A percentile compares a stretch with the other conserved stretches of the same genome.
Evolutionary conservation across 139 green algal genomes (phyloP).

Genomic region (Micractinium conductrix): DNA sequence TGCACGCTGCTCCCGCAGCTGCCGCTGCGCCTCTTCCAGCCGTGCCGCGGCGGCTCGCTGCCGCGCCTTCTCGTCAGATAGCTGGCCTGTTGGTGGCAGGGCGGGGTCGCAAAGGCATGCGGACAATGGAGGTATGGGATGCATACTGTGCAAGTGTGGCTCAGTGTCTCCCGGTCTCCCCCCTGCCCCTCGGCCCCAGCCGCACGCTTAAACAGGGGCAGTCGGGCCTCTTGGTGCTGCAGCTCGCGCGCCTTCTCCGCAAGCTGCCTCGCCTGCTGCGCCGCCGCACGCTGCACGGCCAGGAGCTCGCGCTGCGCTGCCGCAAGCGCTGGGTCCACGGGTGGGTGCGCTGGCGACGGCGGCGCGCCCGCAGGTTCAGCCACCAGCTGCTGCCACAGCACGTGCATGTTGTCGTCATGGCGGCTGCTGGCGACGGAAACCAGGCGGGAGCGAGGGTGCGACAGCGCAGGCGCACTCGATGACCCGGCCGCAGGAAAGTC

Average conservation of each 20-base stretch:
- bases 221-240: not conserved
- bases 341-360: not conserved
- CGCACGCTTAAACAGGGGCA: not conserved
- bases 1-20: not conserved
- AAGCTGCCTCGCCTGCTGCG: constrained; percentile 17
- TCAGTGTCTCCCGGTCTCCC: no score
- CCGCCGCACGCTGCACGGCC: not conserved
- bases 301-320: not conserved
- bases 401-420: not conserved
- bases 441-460: not conserved
- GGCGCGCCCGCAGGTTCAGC: not conserved
- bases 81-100: not conserved
- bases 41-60: not conserved
- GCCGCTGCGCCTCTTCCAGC: not conserved
- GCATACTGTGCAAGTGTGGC: no score
- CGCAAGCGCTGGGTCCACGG: not conserved
- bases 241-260: not conserved
- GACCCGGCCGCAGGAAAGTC: no score
- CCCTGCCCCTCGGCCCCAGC: no score
- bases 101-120: not conserved
- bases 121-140: not conserved
- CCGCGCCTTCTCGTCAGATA: not conserved
- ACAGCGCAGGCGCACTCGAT: no score
- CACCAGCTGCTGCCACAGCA: not conserved
- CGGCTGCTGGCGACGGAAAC: not conserved